Evolutionary conservation across 495 filamentous ascomycete species (phyloP).

Genomic region (Lasiosphaeris hirsuta): DNA sequence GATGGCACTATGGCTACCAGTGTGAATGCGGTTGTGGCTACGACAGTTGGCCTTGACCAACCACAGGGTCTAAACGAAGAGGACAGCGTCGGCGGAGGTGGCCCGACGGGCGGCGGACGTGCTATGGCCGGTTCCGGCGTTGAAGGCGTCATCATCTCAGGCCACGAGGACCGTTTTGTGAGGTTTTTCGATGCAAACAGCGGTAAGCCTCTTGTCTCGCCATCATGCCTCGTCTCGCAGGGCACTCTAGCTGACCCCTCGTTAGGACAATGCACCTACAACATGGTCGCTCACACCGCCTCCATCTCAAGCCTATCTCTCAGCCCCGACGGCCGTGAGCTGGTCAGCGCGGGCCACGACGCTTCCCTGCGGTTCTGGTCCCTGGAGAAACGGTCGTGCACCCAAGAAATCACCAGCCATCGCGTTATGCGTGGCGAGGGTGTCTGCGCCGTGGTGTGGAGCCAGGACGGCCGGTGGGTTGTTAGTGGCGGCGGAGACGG

Average conservation of each 20-base stretch:
- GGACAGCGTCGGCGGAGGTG: conserved; percentile 51
- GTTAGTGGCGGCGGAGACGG: conserved; percentile 96
- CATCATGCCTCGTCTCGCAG: not conserved
- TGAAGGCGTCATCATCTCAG: conserved; percentile 88
- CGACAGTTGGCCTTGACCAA: conserved; percentile 71
- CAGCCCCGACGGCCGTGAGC: conserved; percentile 87
- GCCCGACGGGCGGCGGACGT: conserved; percentile 73
- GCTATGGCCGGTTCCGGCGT: conserved; percentile 62
- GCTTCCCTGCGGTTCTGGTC: conserved; percentile 94
- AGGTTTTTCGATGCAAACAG: conserved; percentile 98
- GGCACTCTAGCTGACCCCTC: conserved; percentile 29
- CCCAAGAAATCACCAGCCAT: conserved; percentile 88
- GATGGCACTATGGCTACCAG: conserved; percentile 78
- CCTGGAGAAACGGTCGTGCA: conserved; percentile 90
- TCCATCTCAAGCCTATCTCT: conserved; percentile 87
- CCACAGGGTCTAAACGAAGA: conserved; percentile 53
- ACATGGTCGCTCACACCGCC: conserved; percentile 92
- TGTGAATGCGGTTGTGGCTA: conserved; percentile 90
- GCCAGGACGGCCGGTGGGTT: conserved; percentile 88
- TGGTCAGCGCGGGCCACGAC: conserved; percentile 94
- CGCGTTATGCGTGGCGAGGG: conserved; percentile 92
- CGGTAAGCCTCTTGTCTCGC: conserved; percentile 58
- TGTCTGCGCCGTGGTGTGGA: conserved; percentile 90
- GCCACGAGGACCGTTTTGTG: conserved; percentile 93
- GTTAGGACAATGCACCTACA: conserved; percentile 96